Percentiles rank a stretch among this genome's conserved stretches.
Evolutionary conservation across 2,329 filamentous ascomycete species (phyloP).

Genomic region (Westerdykella sp.): DNA sequence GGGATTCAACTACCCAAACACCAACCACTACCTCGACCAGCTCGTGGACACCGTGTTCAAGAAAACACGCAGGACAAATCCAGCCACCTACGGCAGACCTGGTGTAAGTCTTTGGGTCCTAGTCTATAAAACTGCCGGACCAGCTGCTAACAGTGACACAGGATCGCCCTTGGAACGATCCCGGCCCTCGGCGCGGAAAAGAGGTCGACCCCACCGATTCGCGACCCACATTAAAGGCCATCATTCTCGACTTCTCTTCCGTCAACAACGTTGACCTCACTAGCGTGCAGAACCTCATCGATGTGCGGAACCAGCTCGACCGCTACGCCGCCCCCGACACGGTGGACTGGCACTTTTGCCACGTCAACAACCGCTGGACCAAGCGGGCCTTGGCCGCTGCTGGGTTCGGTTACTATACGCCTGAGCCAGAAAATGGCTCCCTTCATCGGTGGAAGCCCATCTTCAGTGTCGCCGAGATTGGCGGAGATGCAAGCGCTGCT

Average conservation of each 20-base stretch:
- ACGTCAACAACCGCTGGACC: conserved; percentile 90
- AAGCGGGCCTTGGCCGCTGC: conserved; percentile 82
- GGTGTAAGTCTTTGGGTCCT: conserved; percentile 26
- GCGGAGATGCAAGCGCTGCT: conserved; percentile 66
- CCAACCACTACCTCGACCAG: conserved; percentile 79
- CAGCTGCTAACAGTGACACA: conserved; percentile 6
- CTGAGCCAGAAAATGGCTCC: conserved; percentile 48
- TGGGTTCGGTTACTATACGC: conserved; percentile 81
- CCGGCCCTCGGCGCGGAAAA: conserved; percentile 62
- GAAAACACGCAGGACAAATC: conserved; percentile 71
- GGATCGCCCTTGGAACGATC: conserved; percentile 94
- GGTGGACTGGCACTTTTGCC: conserved; percentile 93
- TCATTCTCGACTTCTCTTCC: conserved; percentile 89
- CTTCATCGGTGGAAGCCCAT: conserved; percentile 79
- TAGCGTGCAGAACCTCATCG: conserved; percentile 85
- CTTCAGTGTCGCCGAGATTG: conserved; percentile 86
- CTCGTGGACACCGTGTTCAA: conserved; percentile 40
- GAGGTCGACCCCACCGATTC: conserved; percentile 38
- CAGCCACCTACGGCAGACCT: conserved; percentile 50
- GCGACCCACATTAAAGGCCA: conserved; percentile 65
- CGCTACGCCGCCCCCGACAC: conserved; percentile 73
- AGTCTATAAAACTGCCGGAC: neutral
- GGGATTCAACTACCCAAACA: conserved; percentile 95
- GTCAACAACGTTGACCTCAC: conserved; percentile 95
- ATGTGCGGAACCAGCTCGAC: conserved; percentile 92